Evolutionary conservation across 495 filamentous ascomycete genomes (phyloP).

Genomic region (Hapsidospora chrysogenum): DNA sequence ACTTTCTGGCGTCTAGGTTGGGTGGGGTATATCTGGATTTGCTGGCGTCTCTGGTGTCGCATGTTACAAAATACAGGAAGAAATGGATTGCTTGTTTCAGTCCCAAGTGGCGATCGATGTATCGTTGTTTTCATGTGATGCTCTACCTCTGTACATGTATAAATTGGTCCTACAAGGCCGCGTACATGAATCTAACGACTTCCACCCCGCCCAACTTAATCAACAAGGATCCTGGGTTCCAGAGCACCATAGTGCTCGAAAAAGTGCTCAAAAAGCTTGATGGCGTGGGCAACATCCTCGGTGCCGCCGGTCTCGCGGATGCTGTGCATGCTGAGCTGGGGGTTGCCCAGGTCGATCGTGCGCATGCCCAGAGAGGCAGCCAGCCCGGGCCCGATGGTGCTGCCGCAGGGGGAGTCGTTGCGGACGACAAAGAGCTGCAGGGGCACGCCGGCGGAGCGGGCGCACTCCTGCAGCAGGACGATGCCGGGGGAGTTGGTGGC

Average conservation of each 20-base stretch:
- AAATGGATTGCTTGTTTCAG: too few species aligned
- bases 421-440: conserved; percentile 91
- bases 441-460: conserved; percentile 51
- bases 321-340: conserved; percentile 95
- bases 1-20: too few species aligned
- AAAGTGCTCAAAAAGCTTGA: conserved; percentile 77
- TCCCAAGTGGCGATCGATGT: too few species aligned
- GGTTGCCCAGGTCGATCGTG: conserved; percentile 85
- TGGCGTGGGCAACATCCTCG: conserved; percentile 75
- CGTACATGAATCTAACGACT: not conserved
- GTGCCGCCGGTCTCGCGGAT: conserved; percentile 83
- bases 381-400: conserved; percentile 93
- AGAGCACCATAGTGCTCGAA: conserved; percentile 67
- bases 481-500: conserved; percentile 93
- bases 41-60: too few species aligned
- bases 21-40: too few species aligned
- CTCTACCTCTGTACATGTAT: too few species aligned
- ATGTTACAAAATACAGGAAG: too few species aligned
- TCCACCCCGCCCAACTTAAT: conserved; percentile 18
- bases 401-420: conserved; percentile 87
- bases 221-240: conserved; percentile 67
- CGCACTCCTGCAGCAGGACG: conserved; percentile 76
- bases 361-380: conserved; percentile 68
- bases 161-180: too few species aligned
- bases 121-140: too few species aligned